Percentiles rank a stretch among this genome's conserved stretches.
phyloP scores from a whole-genome alignment of 768 basidiomycete species.

The Phanerochaete sordida region DNA sequence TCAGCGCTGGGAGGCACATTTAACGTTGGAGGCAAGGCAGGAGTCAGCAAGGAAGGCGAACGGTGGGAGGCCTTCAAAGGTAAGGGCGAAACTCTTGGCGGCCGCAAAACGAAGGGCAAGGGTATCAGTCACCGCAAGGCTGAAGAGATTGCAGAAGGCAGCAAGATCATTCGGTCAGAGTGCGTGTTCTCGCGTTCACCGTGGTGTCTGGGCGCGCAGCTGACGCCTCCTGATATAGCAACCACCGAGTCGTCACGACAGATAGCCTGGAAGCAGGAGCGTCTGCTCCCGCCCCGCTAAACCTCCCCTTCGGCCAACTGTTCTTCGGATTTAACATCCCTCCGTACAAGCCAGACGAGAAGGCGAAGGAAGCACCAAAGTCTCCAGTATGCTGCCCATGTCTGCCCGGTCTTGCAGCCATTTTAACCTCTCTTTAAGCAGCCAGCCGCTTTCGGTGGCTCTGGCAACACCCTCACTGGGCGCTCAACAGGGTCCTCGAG shows the following conservation, averaged over 20 bases:
- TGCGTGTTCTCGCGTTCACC: conserved; percentile 38
- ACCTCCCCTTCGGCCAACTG: conserved; percentile 87
- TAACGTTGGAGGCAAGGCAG: conserved; percentile 42
- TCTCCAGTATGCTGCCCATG: conserved; percentile 14
- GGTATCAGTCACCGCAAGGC: conserved; percentile 82
- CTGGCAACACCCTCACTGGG: conserved; percentile 67
- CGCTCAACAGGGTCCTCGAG: conserved; percentile 30
- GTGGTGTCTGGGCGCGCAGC: background rate
- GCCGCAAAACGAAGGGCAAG: conserved; percentile 93
- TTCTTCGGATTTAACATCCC: conserved; percentile 94
- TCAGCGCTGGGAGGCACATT: conserved; percentile 73
- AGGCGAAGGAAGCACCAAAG: conserved; percentile 7
- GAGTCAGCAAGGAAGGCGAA: conserved; percentile 73
- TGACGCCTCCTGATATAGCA: conserved; percentile 40
- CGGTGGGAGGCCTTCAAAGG: conserved; percentile 97
- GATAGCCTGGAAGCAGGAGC: conserved; percentile 67
- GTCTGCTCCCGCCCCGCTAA: conserved; percentile 86
- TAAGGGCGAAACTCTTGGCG: conserved; percentile 85
- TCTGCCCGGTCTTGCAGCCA: background rate
- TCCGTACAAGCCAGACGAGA: conserved; percentile 53
- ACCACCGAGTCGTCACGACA: conserved; percentile 81
- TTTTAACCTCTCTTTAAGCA: conserved; percentile 24
- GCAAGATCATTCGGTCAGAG: conserved; percentile 92
- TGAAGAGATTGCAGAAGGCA: conserved; percentile 73
- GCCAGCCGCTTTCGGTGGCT: conserved; percentile 53